These are phyloP conservation scores for Carex parvula DNA, from an alignment of 176 grass and related monocot species.

Conservation along the genomic window DNA sequence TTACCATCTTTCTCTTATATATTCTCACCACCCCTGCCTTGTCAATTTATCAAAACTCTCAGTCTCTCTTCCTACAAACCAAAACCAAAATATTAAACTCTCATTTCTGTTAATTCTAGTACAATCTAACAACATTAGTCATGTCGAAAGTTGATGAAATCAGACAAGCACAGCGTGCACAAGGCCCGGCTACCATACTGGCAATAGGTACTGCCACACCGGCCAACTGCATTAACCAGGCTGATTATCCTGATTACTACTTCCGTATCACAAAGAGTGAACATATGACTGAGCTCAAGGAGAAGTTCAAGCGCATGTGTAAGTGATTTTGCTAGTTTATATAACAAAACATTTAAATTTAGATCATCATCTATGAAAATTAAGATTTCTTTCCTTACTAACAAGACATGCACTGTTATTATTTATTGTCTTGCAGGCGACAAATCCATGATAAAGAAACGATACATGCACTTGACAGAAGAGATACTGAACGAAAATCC, in stretches of 20 bases:
- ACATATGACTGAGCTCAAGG: slow-evolving; percentile 20
- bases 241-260: slow-evolving; percentile 15
- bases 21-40: too few relatives aligned
- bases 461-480: slow-evolving; percentile 9
- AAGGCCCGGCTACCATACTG: slow-evolving; percentile 14
- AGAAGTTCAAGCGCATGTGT: slow-evolving; percentile 34
- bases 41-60: too few relatives aligned
- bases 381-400: too few relatives aligned
- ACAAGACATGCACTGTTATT: too few relatives aligned
- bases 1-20: too few relatives aligned
- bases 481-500: neutral
- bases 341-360: too few relatives aligned
- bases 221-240: slow-evolving; percentile 16
- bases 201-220: slow-evolving; percentile 33
- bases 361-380: too few relatives aligned
- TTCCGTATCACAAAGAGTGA: slow-evolving; percentile 26
- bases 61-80: too few relatives aligned
- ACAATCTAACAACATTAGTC: too few relatives aligned
- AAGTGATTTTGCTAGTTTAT: neutral
- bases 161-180: slow-evolving; percentile 23
- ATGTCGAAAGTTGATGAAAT: slow-evolving; percentile 2
- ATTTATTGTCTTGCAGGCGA: neutral
- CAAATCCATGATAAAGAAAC: slow-evolving; percentile 12
- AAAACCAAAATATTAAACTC: too few relatives aligned
- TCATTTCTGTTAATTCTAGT: too few relatives aligned